phyloP scores from a whole-genome alignment of 768 basidiomycete genomes.

The Lactifluus subvellereus region DNA sequence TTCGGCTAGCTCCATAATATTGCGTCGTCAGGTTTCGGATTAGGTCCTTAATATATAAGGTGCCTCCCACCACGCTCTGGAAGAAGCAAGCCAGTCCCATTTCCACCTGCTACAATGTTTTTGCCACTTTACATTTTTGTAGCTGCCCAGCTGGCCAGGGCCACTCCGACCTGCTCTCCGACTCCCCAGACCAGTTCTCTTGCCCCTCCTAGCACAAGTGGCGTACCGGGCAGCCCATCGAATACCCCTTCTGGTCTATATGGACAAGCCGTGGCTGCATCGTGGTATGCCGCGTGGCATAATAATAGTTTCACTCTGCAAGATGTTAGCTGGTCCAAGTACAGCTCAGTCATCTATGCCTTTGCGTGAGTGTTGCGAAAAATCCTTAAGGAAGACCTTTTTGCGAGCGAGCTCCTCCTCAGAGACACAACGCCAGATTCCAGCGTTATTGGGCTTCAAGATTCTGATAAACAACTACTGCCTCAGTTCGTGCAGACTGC shows the following conservation, averaged over 20 bases:
- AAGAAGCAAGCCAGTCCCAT: too few relatives aligned
- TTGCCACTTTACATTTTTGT: too few relatives aligned
- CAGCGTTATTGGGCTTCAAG: constrained; percentile 26
- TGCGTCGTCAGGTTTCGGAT: too few relatives aligned
- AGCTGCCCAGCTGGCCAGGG: not conserved
- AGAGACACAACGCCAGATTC: constrained; percentile 21
- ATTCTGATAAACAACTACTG: constrained; percentile 26
- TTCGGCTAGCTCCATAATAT: too few relatives aligned
- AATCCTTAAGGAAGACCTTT: not conserved
- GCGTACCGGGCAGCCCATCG: not conserved
- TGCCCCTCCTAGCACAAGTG: too few relatives aligned
- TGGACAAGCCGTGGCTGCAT: not conserved
- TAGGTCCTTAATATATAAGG: too few relatives aligned
- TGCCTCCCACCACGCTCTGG: too few relatives aligned
- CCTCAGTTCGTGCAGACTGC: constrained; percentile 26
- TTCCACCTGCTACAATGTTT: too few relatives aligned
- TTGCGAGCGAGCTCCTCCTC: constrained; percentile 2
- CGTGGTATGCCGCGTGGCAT: constrained; percentile 56
- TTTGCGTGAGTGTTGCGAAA: constrained; percentile 48
- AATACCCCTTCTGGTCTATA: too few relatives aligned
- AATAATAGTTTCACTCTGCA: constrained; percentile 36
- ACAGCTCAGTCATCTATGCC: constrained; percentile 51
- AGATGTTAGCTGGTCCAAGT: constrained; percentile 50
- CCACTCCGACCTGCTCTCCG: not conserved
- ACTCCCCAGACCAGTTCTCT: too few relatives aligned